Evolutionary conservation across 441 rosid species (phyloP).

Genomic region (Monsonia emarginata): DNA sequence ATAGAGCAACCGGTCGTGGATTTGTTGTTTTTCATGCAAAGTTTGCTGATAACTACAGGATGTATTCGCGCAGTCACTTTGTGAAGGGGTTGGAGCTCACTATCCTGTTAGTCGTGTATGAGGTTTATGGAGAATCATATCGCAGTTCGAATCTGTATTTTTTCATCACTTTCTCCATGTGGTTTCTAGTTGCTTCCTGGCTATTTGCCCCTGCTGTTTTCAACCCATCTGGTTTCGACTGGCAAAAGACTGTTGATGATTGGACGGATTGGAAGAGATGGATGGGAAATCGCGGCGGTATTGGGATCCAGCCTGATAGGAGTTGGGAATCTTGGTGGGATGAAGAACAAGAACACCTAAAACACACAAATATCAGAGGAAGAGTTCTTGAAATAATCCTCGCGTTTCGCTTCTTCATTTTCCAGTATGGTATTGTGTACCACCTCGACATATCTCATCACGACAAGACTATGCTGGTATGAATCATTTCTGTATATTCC

Average conservation of each 20-base stretch:
- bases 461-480: slow-evolving; percentile 53
- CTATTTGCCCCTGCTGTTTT: slow-evolving; percentile 85
- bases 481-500: background rate
- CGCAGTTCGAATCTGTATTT: slow-evolving; percentile 59
- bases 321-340: slow-evolving; percentile 99
- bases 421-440: slow-evolving; percentile 88
- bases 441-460: slow-evolving; percentile 75
- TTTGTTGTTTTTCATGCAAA: slow-evolving; percentile 86
- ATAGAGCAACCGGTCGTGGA: slow-evolving; percentile 77
- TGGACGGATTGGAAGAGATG: slow-evolving; percentile 98
- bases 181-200: slow-evolving; percentile 96
- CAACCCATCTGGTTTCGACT: slow-evolving; percentile 92
- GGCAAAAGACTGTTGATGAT: slow-evolving; percentile 96
- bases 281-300: slow-evolving; percentile 92
- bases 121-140: slow-evolving; percentile 56
- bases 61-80: slow-evolving; percentile 88
- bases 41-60: slow-evolving; percentile 81
- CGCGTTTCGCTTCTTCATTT: slow-evolving; percentile 66
- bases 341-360: slow-evolving; percentile 74
- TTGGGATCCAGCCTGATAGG: slow-evolving; percentile 57
- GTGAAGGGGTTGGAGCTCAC: slow-evolving; percentile 82
- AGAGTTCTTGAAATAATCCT: slow-evolving; percentile 63
- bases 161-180: slow-evolving; percentile 68
- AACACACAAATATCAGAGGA: slow-evolving; percentile 57
- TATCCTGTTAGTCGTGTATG: slow-evolving; percentile 55